phyloP scores from a whole-genome alignment of 1,139 yeast genomes.

The Kluyveromyces sp. region DNA sequence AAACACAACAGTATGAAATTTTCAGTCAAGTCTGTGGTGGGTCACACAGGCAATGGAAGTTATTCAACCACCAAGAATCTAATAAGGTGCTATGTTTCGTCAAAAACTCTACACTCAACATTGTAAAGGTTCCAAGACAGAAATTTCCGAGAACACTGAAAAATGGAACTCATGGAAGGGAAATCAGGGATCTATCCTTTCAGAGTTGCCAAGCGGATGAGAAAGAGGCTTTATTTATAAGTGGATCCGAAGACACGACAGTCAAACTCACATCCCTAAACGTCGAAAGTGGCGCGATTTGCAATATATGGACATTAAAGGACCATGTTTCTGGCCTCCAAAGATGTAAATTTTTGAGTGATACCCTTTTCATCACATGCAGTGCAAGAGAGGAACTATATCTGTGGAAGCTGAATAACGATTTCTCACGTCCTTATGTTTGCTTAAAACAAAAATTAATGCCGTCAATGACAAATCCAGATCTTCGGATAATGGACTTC shows the following conservation, averaged over 20 bases:
- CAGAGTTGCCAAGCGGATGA: conserved; percentile 26
- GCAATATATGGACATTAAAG: conserved; percentile 56
- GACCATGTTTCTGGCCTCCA: conserved; percentile 88
- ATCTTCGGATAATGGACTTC: conserved; percentile 84
- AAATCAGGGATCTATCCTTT: conserved; percentile 62
- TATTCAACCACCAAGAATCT: conserved; percentile 27
- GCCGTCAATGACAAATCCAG: conserved; percentile 54
- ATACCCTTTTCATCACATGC: conserved; percentile 51
- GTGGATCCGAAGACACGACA: conserved; percentile 89
- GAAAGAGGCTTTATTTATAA: conserved; percentile 39
- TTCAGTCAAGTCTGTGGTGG: conserved; percentile 83
- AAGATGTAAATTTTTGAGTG: conserved; percentile 53
- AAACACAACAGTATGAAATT: conserved; percentile 65
- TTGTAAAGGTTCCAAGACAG: conserved; percentile 28
- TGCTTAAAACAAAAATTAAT: conserved; percentile 41
- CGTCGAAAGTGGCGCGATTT: conserved; percentile 36
- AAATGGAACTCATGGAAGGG: conserved; percentile 85
- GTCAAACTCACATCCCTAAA: conserved; percentile 48
- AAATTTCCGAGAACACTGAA: conserved; percentile 32
- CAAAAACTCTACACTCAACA: conserved; percentile 43
- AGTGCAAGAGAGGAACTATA: conserved; percentile 89
- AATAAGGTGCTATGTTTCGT: conserved; percentile 36
- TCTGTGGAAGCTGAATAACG: conserved; percentile 56
- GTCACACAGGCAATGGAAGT: conserved; percentile 76
- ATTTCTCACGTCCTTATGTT: conserved; percentile 39